A percentile compares a stretch with the other conserved stretches of the same genome.
Conservation (phyloP, 1,284 basidiomycete genomes). For the Naganishia cerealis region DNA sequence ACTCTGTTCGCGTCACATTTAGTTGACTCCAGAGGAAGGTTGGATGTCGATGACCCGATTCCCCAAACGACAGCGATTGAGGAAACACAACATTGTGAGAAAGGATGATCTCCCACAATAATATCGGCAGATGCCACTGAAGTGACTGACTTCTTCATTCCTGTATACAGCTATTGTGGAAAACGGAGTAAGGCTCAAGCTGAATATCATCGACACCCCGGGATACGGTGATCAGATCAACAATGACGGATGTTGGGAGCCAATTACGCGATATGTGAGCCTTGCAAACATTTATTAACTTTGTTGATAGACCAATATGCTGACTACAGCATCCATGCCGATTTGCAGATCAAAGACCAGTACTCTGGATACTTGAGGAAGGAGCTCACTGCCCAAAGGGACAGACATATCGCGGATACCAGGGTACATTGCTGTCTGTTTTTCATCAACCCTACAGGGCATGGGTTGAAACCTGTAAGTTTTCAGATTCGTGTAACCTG, state of each 20-base stretch:
- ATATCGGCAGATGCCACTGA: not conserved
- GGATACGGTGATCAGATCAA: constrained; percentile 98
- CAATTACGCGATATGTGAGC: constrained; percentile 94
- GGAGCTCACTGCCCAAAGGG: constrained; percentile 97
- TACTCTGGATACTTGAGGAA: constrained; percentile 98
- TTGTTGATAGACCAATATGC: not conserved
- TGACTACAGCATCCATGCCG: constrained; percentile 20
- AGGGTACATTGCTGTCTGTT: constrained; percentile 97
- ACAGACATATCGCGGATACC: constrained; percentile 96
- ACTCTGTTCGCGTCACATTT: constrained; percentile 97
- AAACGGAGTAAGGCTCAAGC: constrained; percentile 87
- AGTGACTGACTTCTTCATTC: constrained; percentile 5
- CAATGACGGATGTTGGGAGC: constrained; percentile 99
- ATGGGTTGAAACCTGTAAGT: constrained; percentile 71
- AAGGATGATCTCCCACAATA: constrained; percentile 3
- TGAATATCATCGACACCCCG: constrained; percentile 99
- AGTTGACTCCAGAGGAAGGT: constrained; percentile 93
- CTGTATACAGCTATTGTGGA: constrained; percentile 77
- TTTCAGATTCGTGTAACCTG: not conserved
- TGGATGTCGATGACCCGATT: constrained; percentile 80
- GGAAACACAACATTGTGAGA: constrained; percentile 87
- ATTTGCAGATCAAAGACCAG: constrained; percentile 68
- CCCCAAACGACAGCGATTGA: constrained; percentile 96
- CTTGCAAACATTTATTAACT: not conserved
- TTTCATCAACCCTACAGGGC: constrained; percentile 97